These are phyloP conservation scores for Wickerhamiella nectarea DNA, from an alignment of 805 yeast species.

Conservation along the genomic window DNA sequence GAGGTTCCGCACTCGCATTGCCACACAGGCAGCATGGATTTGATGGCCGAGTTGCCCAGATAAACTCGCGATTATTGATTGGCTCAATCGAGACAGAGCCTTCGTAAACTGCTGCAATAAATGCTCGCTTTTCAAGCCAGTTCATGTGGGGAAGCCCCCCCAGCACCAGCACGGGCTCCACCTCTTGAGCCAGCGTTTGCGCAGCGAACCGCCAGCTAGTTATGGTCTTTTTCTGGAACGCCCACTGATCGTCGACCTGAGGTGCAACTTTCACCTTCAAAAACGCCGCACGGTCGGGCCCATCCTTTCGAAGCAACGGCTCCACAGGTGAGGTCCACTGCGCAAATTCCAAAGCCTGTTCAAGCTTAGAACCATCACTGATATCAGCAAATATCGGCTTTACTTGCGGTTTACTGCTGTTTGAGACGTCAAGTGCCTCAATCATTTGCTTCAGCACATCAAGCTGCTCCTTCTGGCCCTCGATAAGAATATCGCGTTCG, in stretches of 20 bases:
- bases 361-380: not conserved
- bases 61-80: constrained; percentile 66
- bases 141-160: constrained; percentile 52
- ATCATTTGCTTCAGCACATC: constrained; percentile 46
- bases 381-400: constrained; percentile 7
- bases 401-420: constrained; percentile 11
- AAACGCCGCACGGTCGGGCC: constrained; percentile 16
- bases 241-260: constrained; percentile 1
- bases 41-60: constrained; percentile 35
- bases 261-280: not conserved
- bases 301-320: constrained; percentile 21
- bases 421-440: constrained; percentile 22
- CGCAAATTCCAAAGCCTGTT: constrained; percentile 12
- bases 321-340: constrained; percentile 20
- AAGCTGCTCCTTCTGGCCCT: constrained; percentile 52
- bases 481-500: constrained; percentile 59
- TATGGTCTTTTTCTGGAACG: not conserved
- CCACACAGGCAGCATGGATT: constrained; percentile 78
- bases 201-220: constrained; percentile 38
- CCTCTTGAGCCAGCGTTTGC: constrained; percentile 56
- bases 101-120: constrained; percentile 58
- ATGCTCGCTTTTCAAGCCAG: constrained; percentile 46
- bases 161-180: constrained; percentile 56
- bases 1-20: constrained; percentile 52
- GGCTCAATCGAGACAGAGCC: constrained; percentile 80